These are phyloP conservation scores for Lycium barbarum DNA, from an alignment of 257 asterid genomes.

Conservation along the genomic window DNA sequence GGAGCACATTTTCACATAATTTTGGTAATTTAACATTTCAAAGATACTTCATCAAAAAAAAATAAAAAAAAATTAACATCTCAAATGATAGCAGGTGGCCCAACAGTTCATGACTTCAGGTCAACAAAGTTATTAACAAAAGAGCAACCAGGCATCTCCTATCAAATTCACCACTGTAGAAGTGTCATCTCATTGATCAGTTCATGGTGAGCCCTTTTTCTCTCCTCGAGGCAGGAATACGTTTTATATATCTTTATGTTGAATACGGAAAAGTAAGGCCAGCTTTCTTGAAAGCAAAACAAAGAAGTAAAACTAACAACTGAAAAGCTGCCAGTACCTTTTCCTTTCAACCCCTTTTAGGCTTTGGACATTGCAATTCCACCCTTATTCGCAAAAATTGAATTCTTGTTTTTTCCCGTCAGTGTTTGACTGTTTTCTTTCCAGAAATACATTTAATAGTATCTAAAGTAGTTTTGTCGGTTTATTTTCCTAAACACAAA, in stretches of 20 bases:
- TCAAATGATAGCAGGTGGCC: slow-evolving; percentile 3
- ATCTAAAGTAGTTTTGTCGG: slow-evolving; percentile 8
- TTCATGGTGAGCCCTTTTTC: neutral
- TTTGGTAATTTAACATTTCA: neutral
- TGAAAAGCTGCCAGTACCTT: slow-evolving; percentile 10
- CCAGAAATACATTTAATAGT: neutral
- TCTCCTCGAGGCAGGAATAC: neutral
- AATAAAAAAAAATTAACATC: neutral
- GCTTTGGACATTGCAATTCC: neutral
- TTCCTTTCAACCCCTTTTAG: neutral
- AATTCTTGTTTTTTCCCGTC: neutral
- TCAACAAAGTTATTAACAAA: neutral
- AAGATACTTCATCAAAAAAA: neutral
- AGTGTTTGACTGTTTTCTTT: neutral
- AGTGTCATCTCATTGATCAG: neutral
- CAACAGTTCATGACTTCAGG: neutral
- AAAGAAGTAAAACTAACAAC: slow-evolving; percentile 14
- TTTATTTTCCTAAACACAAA: neutral
- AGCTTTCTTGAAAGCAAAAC: slow-evolving; percentile 23
- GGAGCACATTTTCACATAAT: neutral
- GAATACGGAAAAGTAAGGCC: neutral
- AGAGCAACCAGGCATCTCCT: neutral
- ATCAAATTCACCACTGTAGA: neutral
- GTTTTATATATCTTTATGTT: neutral
- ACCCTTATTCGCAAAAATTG: neutral